Evolutionary conservation across 108 stramenopile species (phyloP), one percentile per base, ranked within the genome.

Genomic region (Chaetoceros tenuissimus): DNA sequence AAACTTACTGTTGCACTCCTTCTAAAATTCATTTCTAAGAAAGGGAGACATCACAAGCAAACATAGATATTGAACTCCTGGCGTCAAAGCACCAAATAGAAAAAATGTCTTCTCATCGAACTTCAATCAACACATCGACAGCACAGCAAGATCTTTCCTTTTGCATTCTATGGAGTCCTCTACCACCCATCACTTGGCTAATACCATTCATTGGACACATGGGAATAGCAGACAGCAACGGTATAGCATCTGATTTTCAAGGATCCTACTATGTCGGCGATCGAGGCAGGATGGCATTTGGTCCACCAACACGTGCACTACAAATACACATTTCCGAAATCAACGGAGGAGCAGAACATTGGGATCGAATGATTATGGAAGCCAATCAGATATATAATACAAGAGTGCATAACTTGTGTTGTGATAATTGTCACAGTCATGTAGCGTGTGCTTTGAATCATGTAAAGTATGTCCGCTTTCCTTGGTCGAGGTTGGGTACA

Each of bases 361-460:
- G 90, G 88, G 92, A 99, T 71, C 75, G 73, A 44, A 81, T 85
- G 24, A 77, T 99, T 24, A 31, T 61, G 28, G 82, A 76, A 57
- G 95, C 96, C 1, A 93, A 92, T 52, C 63, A 64, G 16, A 75
- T 87, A 3, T 99, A 99, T 55, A 59, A 69, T 3, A 64, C 65
- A 23, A 80, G 98, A 19, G 94, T 97, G 82, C 98, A 99, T 69
- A 98, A 98, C 65, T 72, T 97, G 8, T 94, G 76, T 52, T 96
- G 95, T 63, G 96, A 98, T 69, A 97, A 97, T 66, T 99, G 98
- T 53, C 98, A 99, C 63, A 92, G 89, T 22, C 98, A 99, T 57
- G 97, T 98, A 2, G 96, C 94, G 16, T 69, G 68, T 53, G 94
- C 96, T 0, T 60, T 98, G 59, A 92, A 92, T 64, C 53, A 67